Conservation (phyloP, 2,329 filamentous ascomycete genomes). For the Karstenula rhodostoma region DNA sequence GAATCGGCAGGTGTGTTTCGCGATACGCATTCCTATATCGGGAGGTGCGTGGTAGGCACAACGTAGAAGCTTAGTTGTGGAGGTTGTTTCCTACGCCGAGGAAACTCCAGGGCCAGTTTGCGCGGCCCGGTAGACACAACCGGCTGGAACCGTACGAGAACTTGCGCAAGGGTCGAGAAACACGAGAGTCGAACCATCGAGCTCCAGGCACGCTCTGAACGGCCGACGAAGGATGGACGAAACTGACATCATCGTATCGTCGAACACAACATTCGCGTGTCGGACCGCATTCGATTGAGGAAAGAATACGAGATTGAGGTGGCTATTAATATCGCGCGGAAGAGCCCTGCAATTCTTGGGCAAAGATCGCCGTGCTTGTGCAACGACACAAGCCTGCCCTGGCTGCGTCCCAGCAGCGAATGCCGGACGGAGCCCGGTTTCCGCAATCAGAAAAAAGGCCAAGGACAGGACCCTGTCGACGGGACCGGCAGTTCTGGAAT, state of each 20-base stretch:
- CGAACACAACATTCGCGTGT: not conserved
- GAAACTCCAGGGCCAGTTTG: not conserved
- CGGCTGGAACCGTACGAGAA: not conserved
- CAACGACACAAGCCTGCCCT: not conserved
- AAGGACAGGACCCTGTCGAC: not conserved
- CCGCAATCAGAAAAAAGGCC: not conserved
- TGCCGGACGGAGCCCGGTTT: not conserved
- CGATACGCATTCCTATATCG: conserved; percentile 1
- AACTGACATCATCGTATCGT: not conserved
- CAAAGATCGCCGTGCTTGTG: not conserved
- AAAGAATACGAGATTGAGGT: not conserved
- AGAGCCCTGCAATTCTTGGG: not conserved
- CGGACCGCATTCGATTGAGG: not conserved
- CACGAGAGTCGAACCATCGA: not conserved
- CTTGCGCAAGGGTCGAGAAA: not conserved
- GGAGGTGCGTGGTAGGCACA: not conserved
- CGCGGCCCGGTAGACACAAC: not conserved
- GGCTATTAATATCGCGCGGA: not conserved
- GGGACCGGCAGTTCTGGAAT: not conserved
- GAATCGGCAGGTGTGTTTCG: conserved; percentile 9
- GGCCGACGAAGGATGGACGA: not conserved
- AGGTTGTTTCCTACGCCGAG: not conserved
- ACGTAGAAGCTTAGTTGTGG: not conserved
- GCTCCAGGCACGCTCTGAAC: conserved; percentile 6
- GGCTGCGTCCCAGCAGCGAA: not conserved